Evolutionary conservation across 2,329 filamentous ascomycete species (phyloP).

Genomic region (Drechslera avenae): DNA sequence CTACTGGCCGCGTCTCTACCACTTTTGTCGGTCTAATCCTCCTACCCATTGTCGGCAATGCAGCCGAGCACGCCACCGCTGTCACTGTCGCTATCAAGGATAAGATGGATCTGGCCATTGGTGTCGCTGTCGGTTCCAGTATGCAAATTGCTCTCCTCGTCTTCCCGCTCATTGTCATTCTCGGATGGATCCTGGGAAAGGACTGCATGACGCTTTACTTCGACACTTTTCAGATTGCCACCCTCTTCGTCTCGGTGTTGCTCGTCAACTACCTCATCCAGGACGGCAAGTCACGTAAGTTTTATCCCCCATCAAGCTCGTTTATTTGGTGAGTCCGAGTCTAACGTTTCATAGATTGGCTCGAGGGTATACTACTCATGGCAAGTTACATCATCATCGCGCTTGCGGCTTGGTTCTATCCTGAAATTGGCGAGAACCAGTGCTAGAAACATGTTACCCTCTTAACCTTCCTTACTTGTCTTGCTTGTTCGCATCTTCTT

Average conservation of each 20-base stretch:
- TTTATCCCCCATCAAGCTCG: too few relatives aligned
- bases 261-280: conserved; percentile 68
- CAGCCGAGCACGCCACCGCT: conserved; percentile 69
- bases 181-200: conserved; percentile 65
- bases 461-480: neutral
- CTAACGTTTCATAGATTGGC: conserved; percentile 53
- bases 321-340: too few relatives aligned
- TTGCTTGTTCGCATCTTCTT: neutral
- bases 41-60: conserved; percentile 69
- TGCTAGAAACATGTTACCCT: conserved; percentile 11
- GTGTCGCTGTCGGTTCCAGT: conserved; percentile 67
- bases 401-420: conserved; percentile 61
- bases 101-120: conserved; percentile 71
- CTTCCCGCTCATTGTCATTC: conserved; percentile 63
- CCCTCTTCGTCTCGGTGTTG: conserved; percentile 62
- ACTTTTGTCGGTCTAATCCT: conserved; percentile 69
- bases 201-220: conserved; percentile 77
- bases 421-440: conserved; percentile 30
- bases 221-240: conserved; percentile 82
- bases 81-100: conserved; percentile 67
- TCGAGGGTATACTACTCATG: conserved; percentile 66
- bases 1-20: conserved; percentile 56
- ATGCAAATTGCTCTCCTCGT: conserved; percentile 70
- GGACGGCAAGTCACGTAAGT: conserved; percentile 60
- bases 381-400: conserved; percentile 67